Conservation (phyloP, 2,329 filamentous ascomycete species). For the Tricladium varicosporioides region DNA sequence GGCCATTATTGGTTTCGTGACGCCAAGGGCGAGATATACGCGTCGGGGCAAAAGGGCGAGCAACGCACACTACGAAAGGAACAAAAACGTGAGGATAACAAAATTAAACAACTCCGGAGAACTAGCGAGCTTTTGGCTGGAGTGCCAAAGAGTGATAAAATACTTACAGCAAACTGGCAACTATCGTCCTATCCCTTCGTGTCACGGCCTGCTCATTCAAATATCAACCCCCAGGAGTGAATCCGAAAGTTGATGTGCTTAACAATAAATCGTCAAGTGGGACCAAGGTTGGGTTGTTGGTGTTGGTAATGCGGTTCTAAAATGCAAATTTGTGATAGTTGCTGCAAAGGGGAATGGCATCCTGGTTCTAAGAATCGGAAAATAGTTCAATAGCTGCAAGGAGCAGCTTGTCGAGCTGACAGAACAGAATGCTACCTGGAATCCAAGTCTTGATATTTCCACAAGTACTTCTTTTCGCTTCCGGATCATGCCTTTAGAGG, state of each 20-base stretch:
- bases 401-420: neutral
- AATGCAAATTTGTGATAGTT: neutral
- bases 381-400: neutral
- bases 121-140: neutral
- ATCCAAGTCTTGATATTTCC: too few species aligned
- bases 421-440: neutral
- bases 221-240: neutral
- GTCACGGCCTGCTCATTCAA: neutral
- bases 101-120: neutral
- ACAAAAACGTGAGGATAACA: neutral
- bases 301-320: conserved; percentile 1
- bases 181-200: neutral
- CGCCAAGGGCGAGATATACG: neutral
- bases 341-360: neutral
- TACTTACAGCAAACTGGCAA: conserved; percentile 4
- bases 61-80: neutral
- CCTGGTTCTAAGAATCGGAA: neutral
- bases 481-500: too few species aligned
- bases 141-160: neutral
- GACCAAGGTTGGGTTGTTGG: neutral
- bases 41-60: neutral
- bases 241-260: neutral
- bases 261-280: conserved; percentile 1
- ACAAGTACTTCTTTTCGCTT: too few species aligned
- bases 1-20: neutral